These are phyloP conservation scores for Metschnikowia sp. DNA, from an alignment of 805 yeast species.

Conservation along the genomic window DNA sequence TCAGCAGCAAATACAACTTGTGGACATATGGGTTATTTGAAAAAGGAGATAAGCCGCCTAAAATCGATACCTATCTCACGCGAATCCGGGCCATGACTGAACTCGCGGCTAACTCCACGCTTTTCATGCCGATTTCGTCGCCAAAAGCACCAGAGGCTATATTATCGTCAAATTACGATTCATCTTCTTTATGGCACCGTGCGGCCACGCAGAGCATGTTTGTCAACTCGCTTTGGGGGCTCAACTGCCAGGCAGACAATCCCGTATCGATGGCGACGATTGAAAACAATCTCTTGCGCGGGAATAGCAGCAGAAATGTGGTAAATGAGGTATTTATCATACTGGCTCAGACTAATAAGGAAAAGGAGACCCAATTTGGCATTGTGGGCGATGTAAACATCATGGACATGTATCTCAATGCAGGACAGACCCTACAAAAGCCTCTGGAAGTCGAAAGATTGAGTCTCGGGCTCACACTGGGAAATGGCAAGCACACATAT, in stretches of 20 bases:
- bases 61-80: slow-evolving; percentile 23
- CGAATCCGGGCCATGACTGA: slow-evolving; percentile 46
- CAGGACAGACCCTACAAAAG: neutral
- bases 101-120: slow-evolving; percentile 45
- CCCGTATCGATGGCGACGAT: slow-evolving; percentile 42
- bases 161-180: slow-evolving; percentile 9
- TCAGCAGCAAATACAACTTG: slow-evolving; percentile 31
- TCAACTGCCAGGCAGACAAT: slow-evolving; percentile 31
- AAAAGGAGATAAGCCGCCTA: neutral
- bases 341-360: neutral
- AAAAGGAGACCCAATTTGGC: slow-evolving; percentile 4
- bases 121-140: slow-evolving; percentile 53
- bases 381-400: slow-evolving; percentile 16
- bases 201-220: slow-evolving; percentile 27
- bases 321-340: slow-evolving; percentile 34
- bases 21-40: slow-evolving; percentile 33
- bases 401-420: slow-evolving; percentile 14
- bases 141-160: slow-evolving; percentile 6
- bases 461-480: neutral
- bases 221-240: slow-evolving; percentile 45
- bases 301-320: slow-evolving; percentile 45
- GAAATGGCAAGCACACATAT: neutral
- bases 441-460: neutral
- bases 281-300: slow-evolving; percentile 39
- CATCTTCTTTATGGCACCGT: slow-evolving; percentile 41